Base-by-base conservation (phyloP, 2,329 filamentous ascomycete genomes). In the Sporothrix luriei region DNA sequence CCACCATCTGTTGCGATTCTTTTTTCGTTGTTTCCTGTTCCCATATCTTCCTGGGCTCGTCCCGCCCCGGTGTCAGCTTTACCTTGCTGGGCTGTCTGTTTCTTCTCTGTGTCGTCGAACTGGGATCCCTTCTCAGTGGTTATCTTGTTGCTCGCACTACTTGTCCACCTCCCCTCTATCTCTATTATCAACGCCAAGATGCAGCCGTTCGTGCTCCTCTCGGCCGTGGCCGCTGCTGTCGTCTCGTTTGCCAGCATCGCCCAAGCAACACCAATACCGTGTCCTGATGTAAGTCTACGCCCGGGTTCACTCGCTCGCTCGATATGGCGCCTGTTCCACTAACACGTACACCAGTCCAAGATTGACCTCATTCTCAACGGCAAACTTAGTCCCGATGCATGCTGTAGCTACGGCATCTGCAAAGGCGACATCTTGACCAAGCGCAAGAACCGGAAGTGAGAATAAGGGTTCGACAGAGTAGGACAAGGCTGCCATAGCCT, bases 321-420 rank as follows among this genome's bases (percentile, higher is more conserved):
- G 6, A 21, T 2, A n/a, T 48, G 14, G 43, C 13, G 13, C 43
- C 19, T 38, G 13, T n/a, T 4, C 14, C 14, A 19, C 69, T 64
- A 48, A 67, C 40, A 54, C 40, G 5, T 33, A 29, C 1, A 55
- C 33, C 71, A 80, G 78, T 69, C 74, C 19, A 80, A 78, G 71
- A 74, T 79, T 67, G 81, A 82, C 72, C 74, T 76, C 16, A 86
- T 86, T 51, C 80, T 86, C 61, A 81, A 77, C 38, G 83, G 84
- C 68, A 76, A 80, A 38, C 78, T 84, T 71, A 78, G 80, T 24
- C 79, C 83, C n/a, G 81, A 84, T 38, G 81, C 77, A 14, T 86
- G 84, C 76, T 87, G 84, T 75, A 82, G 82, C n/a, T 85, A 86
- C 72, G 84, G 84, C 65, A 78, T 78, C 46, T 86, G 84, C 77